A percentile compares a stretch with the other conserved stretches of the same genome.
Evolutionary conservation across 306 rosid genomes (phyloP).

Genomic region (Phaseolus lunatus): DNA sequence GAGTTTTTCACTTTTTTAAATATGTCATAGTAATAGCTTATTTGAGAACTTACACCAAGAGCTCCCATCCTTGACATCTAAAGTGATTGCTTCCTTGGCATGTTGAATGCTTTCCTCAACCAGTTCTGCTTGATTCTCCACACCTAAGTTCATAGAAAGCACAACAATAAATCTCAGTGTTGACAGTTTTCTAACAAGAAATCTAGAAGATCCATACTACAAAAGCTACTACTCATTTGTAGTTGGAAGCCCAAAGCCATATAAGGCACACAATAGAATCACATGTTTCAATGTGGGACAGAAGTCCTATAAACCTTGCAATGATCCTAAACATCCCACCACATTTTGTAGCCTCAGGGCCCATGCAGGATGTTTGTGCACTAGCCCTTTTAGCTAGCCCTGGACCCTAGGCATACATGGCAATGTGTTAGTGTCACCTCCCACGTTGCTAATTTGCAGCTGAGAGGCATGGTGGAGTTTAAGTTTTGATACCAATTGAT

Average conservation of each 20-base stretch:
- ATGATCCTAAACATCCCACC: background rate
- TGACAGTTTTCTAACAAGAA: constrained; percentile 13
- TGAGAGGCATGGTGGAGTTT: constrained; percentile 10
- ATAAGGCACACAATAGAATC: background rate
- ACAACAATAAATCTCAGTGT: constrained; percentile 6
- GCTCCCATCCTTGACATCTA: constrained; percentile 94
- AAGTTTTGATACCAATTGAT: background rate
- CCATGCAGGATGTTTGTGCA: background rate
- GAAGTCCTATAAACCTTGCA: background rate
- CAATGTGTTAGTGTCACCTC: background rate
- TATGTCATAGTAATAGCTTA: constrained; percentile 7
- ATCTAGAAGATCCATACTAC: background rate
- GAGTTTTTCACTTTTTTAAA: background rate
- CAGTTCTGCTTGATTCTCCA: constrained; percentile 82
- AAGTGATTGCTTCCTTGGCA: constrained; percentile 87
- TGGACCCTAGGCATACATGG: background rate
- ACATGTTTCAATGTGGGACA: background rate
- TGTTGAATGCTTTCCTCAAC: constrained; percentile 95
- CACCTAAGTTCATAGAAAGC: constrained; percentile 59
- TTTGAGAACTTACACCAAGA: constrained; percentile 84
- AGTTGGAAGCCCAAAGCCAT: background rate
- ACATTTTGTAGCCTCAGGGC: background rate
- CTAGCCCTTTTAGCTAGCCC: background rate
- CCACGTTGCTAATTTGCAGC: background rate
- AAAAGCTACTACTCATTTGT: background rate